phyloP scores from a whole-genome alignment of 106 monocot species.

The Ottelia alismoides region DNA sequence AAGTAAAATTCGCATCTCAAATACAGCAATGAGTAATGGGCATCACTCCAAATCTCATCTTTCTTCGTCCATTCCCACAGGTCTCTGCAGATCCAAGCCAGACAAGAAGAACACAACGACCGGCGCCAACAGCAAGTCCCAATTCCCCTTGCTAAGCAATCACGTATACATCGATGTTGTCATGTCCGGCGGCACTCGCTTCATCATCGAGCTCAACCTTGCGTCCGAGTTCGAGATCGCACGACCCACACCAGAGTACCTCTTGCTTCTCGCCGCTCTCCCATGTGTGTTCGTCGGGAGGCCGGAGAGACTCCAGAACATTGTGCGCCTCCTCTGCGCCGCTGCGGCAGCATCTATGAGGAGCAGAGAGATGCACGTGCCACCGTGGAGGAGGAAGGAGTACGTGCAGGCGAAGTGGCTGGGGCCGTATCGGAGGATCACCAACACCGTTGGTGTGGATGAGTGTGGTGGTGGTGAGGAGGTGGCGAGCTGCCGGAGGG shows the following conservation, averaged over 20 bases:
- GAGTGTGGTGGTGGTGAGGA: background rate
- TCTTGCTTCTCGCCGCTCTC: constrained; percentile 13
- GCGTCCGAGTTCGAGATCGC: constrained; percentile 53
- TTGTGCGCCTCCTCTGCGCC: constrained; percentile 34
- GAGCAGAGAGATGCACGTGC: constrained; percentile 49
- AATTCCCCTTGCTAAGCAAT: constrained; percentile 6
- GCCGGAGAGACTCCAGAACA: constrained; percentile 16
- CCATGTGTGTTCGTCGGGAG: constrained; percentile 36
- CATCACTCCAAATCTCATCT: too few relatives aligned
- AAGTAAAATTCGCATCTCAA: too few relatives aligned
- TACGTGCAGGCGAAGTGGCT: constrained; percentile 68
- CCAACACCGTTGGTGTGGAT: background rate
- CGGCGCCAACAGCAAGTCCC: too few relatives aligned
- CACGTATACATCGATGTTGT: constrained; percentile 68
- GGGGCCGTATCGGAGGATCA: constrained; percentile 12
- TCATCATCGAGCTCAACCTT: constrained; percentile 45
- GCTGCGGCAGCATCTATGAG: constrained; percentile 44
- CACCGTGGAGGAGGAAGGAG: constrained; percentile 51
- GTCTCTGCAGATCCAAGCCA: constrained; percentile 39
- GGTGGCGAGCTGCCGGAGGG: too few relatives aligned
- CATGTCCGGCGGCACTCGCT: constrained; percentile 13
- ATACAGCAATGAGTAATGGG: too few relatives aligned
- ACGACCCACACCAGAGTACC: constrained; percentile 38
- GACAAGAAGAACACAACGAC: constrained; percentile 6
- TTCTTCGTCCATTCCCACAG: too few relatives aligned